Evolutionary conservation across 148 eudicot genomes (phyloP).

Genomic region (Rheum nobile): DNA sequence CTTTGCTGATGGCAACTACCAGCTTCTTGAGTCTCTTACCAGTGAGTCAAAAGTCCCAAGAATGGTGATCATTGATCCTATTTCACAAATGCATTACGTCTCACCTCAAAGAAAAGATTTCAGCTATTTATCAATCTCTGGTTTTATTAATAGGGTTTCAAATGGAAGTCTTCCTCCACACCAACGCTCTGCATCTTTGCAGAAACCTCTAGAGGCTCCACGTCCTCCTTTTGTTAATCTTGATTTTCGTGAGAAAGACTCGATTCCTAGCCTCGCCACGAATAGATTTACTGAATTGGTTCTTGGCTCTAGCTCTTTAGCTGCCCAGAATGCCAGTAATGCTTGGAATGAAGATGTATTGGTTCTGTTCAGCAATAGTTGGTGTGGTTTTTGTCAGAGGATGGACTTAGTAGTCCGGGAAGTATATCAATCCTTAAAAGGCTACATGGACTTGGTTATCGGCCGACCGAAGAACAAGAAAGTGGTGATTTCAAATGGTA

Average conservation of each 20-base stretch:
- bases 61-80: constrained; percentile 68
- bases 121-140: constrained; percentile 29
- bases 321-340: constrained; percentile 23
- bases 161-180: constrained; percentile 64
- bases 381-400: constrained; percentile 96
- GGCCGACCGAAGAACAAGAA: constrained; percentile 25
- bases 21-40: constrained; percentile 57
- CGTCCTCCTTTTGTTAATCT: constrained; percentile 78
- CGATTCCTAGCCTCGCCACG: constrained; percentile 54
- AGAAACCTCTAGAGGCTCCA: constrained; percentile 28
- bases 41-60: constrained; percentile 44
- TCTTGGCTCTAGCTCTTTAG: constrained; percentile 35
- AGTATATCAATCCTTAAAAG: constrained; percentile 59
- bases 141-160: constrained; percentile 44
- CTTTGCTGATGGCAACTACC: constrained; percentile 57
- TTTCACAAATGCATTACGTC: constrained; percentile 54
- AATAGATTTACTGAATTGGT: constrained; percentile 60
- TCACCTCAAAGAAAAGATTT: constrained; percentile 34
- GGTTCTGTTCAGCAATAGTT: constrained; percentile 73
- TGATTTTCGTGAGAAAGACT: constrained; percentile 65
- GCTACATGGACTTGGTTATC: constrained; percentile 30
- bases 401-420: constrained; percentile 81
- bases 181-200: constrained; percentile 43
- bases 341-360: constrained; percentile 51
- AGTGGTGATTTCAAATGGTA: constrained; percentile 29